Evolutionary conservation across 768 basidiomycete genomes (phyloP), one percentile per base, ranked within the genome.

Genomic region (Sutorius australiensis): DNA sequence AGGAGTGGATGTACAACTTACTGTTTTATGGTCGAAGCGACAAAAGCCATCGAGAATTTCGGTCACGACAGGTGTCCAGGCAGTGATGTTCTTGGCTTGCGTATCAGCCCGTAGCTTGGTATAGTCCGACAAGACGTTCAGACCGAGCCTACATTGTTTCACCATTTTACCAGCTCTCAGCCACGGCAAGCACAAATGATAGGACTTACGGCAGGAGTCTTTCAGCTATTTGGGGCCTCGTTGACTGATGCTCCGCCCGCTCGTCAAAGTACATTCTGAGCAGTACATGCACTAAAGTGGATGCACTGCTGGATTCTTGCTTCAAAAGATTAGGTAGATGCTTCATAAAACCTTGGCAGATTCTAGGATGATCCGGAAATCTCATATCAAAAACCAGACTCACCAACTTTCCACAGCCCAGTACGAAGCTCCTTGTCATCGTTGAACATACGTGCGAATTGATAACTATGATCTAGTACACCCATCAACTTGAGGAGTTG

Each of bases 11-110:
- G n/a, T 16, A 14, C 34, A 6, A 73, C 95, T 72, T 64, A 98
- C 95, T 34, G 89, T 86, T 65, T 88, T 92, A 59, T 92, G 87
- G 63, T 98, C 94, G 58, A 98, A 91, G 19, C 80, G 80, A 67
- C 85, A 85, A 66, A 92, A 93, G 7, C 97, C 97, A 53, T 91
- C 85, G 9, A 99, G 65, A 44, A 97, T 90, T 67, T 98, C 95
- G 10, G 86, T 87, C n/a, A 98, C 87, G 30, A 99, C 97, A n/a
- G 97, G 97, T 19, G 92, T 95, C 97, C 97, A 99, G 0, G 97
- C 95, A 13, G 84, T 70, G 53, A 99, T 95, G 67, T 97, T 98
- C 72, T 98, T 92, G 47, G 84, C 84, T 71, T 98, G 95, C 3
- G 86, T 92, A 55, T 98, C 95, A 3, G 86, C 71, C 42, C 89